Evolutionary conservation across 257 asterid species (phyloP).

Genomic region (Petunia axillaris): DNA sequence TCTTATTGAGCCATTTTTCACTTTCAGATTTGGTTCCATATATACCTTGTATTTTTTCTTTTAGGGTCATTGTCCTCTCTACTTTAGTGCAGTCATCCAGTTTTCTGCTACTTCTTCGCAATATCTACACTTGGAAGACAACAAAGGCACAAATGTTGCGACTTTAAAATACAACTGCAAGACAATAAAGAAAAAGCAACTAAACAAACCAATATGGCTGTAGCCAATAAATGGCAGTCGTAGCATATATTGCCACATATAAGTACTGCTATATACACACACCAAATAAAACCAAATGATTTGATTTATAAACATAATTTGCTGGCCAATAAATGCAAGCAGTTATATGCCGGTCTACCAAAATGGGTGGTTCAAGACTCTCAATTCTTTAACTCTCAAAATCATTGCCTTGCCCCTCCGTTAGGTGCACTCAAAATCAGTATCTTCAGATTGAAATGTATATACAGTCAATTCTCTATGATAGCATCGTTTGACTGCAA

Average conservation of each 20-base stretch:
- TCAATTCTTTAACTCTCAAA: not conserved
- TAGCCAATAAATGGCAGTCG: not conserved
- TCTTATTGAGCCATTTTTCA: too few species aligned
- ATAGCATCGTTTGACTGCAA: too few species aligned
- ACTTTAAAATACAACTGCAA: not conserved
- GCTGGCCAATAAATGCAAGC: conserved; percentile 23
- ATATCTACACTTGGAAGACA: conserved; percentile 9
- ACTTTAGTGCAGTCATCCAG: not conserved
- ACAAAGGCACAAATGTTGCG: not conserved
- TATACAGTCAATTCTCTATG: too few species aligned
- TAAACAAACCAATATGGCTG: not conserved
- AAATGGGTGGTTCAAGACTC: not conserved
- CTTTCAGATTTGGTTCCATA: too few species aligned
- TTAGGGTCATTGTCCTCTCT: not conserved
- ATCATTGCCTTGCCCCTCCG: conserved; percentile 4
- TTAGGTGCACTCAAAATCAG: not conserved
- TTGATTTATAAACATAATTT: conserved; percentile 2
- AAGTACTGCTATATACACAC: not conserved
- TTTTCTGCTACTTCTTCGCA: conserved; percentile 5
- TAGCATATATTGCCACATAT: conserved; percentile 3
- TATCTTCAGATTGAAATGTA: not conserved
- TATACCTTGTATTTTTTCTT: not conserved
- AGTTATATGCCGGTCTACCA: conserved; percentile 5
- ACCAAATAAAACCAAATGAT: not conserved
- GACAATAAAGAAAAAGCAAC: not conserved